Base-by-base conservation (phyloP, 73 alveolate genomes). In the Paramecium tetraurelia region DNA sequence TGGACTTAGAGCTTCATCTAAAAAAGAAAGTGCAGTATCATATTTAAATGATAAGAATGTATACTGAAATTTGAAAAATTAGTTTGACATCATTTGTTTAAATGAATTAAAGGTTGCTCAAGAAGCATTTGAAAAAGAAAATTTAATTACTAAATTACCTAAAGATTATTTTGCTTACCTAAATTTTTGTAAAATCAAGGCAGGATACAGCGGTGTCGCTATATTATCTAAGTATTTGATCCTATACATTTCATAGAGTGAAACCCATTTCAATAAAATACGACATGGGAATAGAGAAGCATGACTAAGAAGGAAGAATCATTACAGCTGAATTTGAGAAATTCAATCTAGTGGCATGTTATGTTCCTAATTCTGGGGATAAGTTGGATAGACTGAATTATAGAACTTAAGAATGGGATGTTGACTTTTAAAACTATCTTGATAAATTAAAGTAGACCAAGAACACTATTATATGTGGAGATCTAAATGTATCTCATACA, bases 131-230 rank as follows among this genome's bases (percentile, higher is more conserved):
- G 50, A 68, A 48, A 88, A 87, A 58, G 92, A 95, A 38, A 94
- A 92, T 50, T 58, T 96, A 80, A 94, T 95, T 11, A 70, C 95
- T 21, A 93, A 95, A 12, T 50, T 44, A 83, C 36, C 43, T 83
- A 21, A 63, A 41, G 43, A 77, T 48, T 63, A 92, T 90, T 85
- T 71, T 57, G 87, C 95, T 46, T 96, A 85, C 76, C 94, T 97
- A 97, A 93, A 96, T 80, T 96, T 97, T 58, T 94, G 99, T 80
- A 92, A 86, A 71, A 94, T 96, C 11, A 94, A 93, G 69, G 95
- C 92, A 69, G 99, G 99, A 6, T 98, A 98, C 92, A 96, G 99
- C 11, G 99, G 99, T 9, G 97, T 99, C 18, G 98, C 97, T n/a
- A 94, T 98, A 21, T 93, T 98, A 48, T 92, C 98, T 11, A 98